Base-by-base conservation (phyloP, 2,329 filamentous ascomycete genomes). In the Penicillium sp. region DNA sequence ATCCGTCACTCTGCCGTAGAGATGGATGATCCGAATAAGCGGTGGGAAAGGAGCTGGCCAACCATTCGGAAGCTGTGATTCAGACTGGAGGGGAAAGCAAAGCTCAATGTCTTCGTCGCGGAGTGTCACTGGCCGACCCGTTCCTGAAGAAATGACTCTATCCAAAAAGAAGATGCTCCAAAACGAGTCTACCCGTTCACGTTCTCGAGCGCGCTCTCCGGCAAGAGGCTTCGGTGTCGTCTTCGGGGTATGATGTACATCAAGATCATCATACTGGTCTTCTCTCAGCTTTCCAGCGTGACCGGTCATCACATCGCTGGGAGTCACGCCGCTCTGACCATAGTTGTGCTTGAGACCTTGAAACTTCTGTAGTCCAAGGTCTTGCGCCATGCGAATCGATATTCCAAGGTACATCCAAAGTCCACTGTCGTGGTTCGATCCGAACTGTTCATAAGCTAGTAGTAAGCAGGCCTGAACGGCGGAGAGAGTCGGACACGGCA, bases 401-500 rank as follows among this genome's bases (percentile, higher is more conserved):
- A 93, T 87, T 0, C 91, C 92, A 1, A 96, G 79, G 67, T 95
- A 96, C 91, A 96, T 95, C 91, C 92, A 96, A 6, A 96, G 74
- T 0, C 91, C 90, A 69, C 91, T 95, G 67, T 96, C 92, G 64
- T 92, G 90, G 61, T 91, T 90, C 10, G 90, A 89, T 1, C 91
- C 92, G 63, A 96, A 96, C 42, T 92, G 88, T 62, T 95, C 91
- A 67, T 96, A 96, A 0, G 91, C 91, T 74, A 96, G 84, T 27
- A 96, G 76, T 10, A 96, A 75, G 46, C 88, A 92, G 0, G 91
- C 90, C 65, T 96, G 92, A 0, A 94, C 90, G 9, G 90, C 91
- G 22, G 89, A 88, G 1, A 95, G 86, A 2, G 87, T 91, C 0
- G 91, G 91, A 57, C 89, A 94, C 0, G 90, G 84, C 59, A 95